phyloP scores from a whole-genome alignment of 306 rosid genomes.

The Sophora flavescens region DNA sequence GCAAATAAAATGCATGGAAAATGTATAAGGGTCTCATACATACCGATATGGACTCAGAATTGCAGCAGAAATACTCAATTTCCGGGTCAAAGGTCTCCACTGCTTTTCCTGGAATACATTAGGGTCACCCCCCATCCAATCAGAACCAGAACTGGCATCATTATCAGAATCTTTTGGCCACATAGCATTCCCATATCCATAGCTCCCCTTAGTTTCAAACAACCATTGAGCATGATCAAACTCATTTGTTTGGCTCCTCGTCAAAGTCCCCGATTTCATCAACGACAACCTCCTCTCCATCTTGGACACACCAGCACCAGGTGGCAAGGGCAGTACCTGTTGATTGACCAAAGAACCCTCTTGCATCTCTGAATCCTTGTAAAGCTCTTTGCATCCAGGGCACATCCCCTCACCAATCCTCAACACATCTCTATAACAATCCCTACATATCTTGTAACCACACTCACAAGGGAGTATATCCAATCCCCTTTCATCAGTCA shows the following conservation, averaged over 20 bases:
- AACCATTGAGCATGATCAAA: conserved; percentile 67
- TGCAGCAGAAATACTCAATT: conserved; percentile 67
- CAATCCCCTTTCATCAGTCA: conserved; percentile 71
- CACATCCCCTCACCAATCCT: conserved; percentile 64
- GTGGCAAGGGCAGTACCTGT: conserved; percentile 44
- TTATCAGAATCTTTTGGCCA: conserved; percentile 64
- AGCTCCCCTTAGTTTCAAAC: conserved; percentile 73
- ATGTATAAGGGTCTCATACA: conserved; percentile 24
- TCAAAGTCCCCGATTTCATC: conserved; percentile 58
- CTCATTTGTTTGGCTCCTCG: conserved; percentile 58
- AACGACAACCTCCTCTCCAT: conserved; percentile 67
- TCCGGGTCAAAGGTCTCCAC: conserved; percentile 70
- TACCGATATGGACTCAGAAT: conserved; percentile 81
- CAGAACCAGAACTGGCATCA: conserved; percentile 54
- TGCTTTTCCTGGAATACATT: conserved; percentile 61
- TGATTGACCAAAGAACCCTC: conserved; percentile 34
- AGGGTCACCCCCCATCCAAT: conserved; percentile 67
- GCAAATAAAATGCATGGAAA: neutral
- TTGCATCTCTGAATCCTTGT: conserved; percentile 45
- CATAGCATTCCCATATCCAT: conserved; percentile 84
- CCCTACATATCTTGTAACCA: conserved; percentile 70
- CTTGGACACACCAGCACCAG: conserved; percentile 51
- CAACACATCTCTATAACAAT: conserved; percentile 66
- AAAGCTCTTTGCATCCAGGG: conserved; percentile 65
- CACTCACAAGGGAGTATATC: conserved; percentile 75